Evolutionary conservation across 306 rosid genomes (phyloP).

Genomic region (Lathyrus aphaca): DNA sequence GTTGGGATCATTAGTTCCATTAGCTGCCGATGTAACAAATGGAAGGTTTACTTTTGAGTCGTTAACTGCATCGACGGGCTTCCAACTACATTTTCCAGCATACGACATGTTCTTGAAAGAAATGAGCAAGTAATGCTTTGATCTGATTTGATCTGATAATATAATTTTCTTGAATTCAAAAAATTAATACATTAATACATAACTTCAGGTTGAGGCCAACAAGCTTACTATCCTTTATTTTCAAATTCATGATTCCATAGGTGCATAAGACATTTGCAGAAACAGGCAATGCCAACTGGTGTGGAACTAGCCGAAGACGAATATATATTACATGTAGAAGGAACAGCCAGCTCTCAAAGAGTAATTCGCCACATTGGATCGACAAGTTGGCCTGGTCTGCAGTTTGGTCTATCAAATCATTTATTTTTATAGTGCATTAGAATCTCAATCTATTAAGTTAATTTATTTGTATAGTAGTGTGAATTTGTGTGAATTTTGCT

Average conservation of each 20-base stretch:
- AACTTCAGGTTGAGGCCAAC: neutral
- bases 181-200: neutral
- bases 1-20: conserved; percentile 75
- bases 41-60: conserved; percentile 83
- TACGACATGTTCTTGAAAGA: conserved; percentile 75
- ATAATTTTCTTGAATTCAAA: neutral
- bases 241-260: conserved; percentile 43
- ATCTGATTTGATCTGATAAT: conserved; percentile 10
- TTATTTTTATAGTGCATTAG: conserved; percentile 14
- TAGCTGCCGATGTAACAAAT: conserved; percentile 74
- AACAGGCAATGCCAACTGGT: conserved; percentile 71
- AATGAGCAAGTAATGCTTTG: conserved; percentile 60
- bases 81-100: conserved; percentile 82
- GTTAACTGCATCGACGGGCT: conserved; percentile 75
- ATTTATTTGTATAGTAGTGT: conserved; percentile 6
- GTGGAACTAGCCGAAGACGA: conserved; percentile 76
- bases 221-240: neutral
- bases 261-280: conserved; percentile 64
- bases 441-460: conserved; percentile 20
- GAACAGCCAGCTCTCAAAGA: conserved; percentile 84
- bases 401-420: conserved; percentile 13
- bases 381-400: conserved; percentile 91
- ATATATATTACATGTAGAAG: conserved; percentile 85
- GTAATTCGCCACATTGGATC: conserved; percentile 90
- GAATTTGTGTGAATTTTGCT: no score